Conservation (phyloP, 139 green algal species). For the Chlamydomonas schloesseri region DNA sequence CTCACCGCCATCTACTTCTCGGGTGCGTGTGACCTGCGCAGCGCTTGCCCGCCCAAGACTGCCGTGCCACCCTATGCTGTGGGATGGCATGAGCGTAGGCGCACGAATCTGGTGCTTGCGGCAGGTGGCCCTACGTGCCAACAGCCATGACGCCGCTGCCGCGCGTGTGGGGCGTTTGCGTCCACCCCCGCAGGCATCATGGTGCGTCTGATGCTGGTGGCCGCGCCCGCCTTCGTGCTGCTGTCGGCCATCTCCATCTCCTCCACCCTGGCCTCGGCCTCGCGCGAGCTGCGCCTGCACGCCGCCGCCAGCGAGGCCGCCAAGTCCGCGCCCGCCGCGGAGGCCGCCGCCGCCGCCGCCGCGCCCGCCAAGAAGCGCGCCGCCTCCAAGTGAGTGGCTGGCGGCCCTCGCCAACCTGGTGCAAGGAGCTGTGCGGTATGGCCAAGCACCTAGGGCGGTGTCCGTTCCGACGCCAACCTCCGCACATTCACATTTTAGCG, state of each 20-base stretch:
- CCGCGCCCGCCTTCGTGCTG: constrained; percentile 73
- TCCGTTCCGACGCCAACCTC: no score
- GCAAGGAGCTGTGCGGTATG: no score
- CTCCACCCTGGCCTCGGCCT: constrained; percentile 34
- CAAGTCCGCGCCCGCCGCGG: not conserved
- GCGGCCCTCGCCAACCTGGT: no score
- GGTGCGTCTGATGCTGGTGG: constrained; percentile 80
- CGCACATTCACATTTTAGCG: no score
- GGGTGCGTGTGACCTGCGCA: constrained; percentile 9
- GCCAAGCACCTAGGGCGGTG: no score
- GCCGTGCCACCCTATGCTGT: no score
- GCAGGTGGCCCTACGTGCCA: no score
- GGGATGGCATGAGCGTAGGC: no score
- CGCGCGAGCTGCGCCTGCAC: constrained; percentile 4
- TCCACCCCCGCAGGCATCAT: constrained; percentile 70
- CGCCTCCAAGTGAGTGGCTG: constrained; percentile 3
- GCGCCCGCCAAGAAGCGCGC: not conserved
- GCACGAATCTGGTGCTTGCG: no score
- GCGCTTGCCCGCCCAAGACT: no score
- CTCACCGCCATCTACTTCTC: constrained; percentile 63
- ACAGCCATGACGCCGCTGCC: no score
- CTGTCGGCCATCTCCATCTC: constrained; percentile 55
- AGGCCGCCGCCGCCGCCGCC: not conserved
- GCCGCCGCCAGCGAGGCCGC: not conserved
- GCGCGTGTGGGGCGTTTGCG: no score